Base-by-base conservation (phyloP, 129 eudicot genomes). In the Lonicera japonica region DNA sequence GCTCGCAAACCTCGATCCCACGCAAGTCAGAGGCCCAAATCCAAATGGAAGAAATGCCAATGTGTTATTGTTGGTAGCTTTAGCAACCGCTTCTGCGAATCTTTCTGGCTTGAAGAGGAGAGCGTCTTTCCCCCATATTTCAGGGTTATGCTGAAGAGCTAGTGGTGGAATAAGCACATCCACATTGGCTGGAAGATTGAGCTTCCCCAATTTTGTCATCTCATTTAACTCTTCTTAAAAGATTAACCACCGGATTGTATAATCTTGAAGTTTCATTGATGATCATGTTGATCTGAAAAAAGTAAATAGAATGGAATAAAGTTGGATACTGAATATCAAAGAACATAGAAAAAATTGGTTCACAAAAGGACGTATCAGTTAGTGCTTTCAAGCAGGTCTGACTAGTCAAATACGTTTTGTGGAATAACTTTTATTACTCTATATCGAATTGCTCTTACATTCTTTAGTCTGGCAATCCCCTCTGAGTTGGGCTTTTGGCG, bases 1-100 rank as follows among this genome's bases (percentile, higher is more conserved):
- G 0, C 54, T 73, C 15, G 92, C 80, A 25, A 85, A 85, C 48
- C 78, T 85, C 45, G 70, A 54, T 1, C 83, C 82, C 4, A 76
- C 77, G 43, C 89, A 76, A 9, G 70, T 70, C 9, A 85, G 54
- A 3, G 85, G 85, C 24, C 89, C 89, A 61, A 66, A 69, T 36
- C 85, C 83, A 18, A 79, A 86, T 2, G 95, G 90, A 25, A 86
- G 39, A 61, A 79, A 86, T 1, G 82, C 87, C 47, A 70, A 70
- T 11, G 75, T 60, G 56, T 74, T 80, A 64, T 64, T 72, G 11
- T 73, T 76, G n/a, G 87, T 84, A 1, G 95, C 95, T 74, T 54
- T 69, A 43, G 80, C 73, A 10, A 80, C 74, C 24, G 87, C 95
- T 50, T 86, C 69, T 0, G 67, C 72, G 20, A 86, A 86, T 45